A percentile compares a stretch with the other conserved stretches of the same genome.
Evolutionary conservation across 2,329 filamentous ascomycete species (phyloP).

Genomic region (Fusarium sp.): DNA sequence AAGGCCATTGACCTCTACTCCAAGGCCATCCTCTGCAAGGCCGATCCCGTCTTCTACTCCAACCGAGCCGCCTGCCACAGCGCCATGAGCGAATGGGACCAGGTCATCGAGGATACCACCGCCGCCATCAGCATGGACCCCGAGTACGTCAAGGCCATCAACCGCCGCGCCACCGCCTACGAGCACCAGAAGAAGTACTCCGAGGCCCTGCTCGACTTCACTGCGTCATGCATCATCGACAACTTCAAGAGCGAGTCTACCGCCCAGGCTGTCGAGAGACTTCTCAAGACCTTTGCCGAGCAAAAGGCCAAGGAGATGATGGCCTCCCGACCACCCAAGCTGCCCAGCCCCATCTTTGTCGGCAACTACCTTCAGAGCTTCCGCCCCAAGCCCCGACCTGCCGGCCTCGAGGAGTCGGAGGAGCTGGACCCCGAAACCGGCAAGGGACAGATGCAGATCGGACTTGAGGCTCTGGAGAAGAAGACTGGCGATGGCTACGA

Average conservation of each 20-base stretch:
- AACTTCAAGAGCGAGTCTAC: conserved; percentile 93
- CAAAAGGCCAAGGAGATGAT: conserved; percentile 93
- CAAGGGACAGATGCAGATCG: conserved; percentile 86
- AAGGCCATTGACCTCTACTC: conserved; percentile 94
- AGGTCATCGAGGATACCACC: conserved; percentile 96
- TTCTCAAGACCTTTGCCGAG: conserved; percentile 97
- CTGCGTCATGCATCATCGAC: conserved; percentile 98
- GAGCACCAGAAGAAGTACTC: conserved; percentile 92
- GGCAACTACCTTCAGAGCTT: conserved; percentile 99
- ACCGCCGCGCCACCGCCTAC: conserved; percentile 95
- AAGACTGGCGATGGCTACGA: conserved; percentile 94
- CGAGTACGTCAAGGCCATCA: conserved; percentile 97
- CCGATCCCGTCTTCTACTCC: conserved; percentile 98
- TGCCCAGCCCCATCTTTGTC: conserved; percentile 96
- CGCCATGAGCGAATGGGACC: conserved; percentile 90
- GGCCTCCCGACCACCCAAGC: conserved; percentile 83
- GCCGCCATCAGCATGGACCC: conserved; percentile 93
- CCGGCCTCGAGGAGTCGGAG: conserved; percentile 83
- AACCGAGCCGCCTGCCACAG: conserved; percentile 99
- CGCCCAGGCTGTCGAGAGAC: conserved; percentile 88
- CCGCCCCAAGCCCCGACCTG: conserved; percentile 82
- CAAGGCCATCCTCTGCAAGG: conserved; percentile 95
- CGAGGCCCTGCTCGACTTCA: conserved; percentile 96
- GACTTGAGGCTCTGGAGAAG: conserved; percentile 82
- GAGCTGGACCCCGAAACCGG: conserved; percentile 83